phyloP scores from a whole-genome alignment of 768 basidiomycete genomes.

The Lentinus brumalis region DNA sequence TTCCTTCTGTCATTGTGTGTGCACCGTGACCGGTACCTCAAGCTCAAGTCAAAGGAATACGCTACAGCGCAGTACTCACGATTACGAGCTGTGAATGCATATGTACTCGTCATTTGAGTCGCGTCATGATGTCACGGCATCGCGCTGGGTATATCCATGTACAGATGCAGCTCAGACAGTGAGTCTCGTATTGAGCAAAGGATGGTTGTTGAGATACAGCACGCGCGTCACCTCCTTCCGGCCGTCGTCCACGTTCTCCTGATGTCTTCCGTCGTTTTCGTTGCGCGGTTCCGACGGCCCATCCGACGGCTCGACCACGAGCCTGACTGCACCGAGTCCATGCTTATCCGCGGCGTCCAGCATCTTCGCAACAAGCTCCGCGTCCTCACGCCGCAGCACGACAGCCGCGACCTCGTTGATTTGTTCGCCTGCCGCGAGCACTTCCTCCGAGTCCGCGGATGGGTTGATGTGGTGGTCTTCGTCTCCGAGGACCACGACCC shows the following conservation, averaged over 20 bases:
- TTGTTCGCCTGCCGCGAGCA: slow-evolving; percentile 53
- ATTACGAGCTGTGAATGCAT: slow-evolving; percentile 1
- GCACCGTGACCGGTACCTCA: too few species aligned
- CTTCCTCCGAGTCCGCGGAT: slow-evolving; percentile 58
- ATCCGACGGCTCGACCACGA: slow-evolving; percentile 45
- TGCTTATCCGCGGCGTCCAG: slow-evolving; percentile 50
- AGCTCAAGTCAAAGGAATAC: too few species aligned
- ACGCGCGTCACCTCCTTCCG: slow-evolving; percentile 46
- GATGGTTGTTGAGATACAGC: slow-evolving; percentile 76
- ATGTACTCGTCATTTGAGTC: neutral
- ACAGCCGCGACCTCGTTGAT: slow-evolving; percentile 61
- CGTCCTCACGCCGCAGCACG: slow-evolving; percentile 55
- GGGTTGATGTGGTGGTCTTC: slow-evolving; percentile 66
- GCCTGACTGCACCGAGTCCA: slow-evolving; percentile 50
- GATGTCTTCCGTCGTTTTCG: slow-evolving; percentile 20
- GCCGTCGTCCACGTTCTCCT: slow-evolving; percentile 24
- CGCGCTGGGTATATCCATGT: neutral
- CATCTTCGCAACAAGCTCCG: slow-evolving; percentile 56
- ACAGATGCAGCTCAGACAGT: slow-evolving; percentile 18
- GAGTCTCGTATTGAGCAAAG: slow-evolving; percentile 74
- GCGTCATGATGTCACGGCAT: too few species aligned
- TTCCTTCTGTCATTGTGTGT: too few species aligned
- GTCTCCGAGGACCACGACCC: slow-evolving; percentile 74
- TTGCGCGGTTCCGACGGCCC: slow-evolving; percentile 5
- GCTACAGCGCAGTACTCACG: neutral